Conservation (phyloP, 2,329 filamentous ascomycete species). For the Talaromyces funiculosus region DNA sequence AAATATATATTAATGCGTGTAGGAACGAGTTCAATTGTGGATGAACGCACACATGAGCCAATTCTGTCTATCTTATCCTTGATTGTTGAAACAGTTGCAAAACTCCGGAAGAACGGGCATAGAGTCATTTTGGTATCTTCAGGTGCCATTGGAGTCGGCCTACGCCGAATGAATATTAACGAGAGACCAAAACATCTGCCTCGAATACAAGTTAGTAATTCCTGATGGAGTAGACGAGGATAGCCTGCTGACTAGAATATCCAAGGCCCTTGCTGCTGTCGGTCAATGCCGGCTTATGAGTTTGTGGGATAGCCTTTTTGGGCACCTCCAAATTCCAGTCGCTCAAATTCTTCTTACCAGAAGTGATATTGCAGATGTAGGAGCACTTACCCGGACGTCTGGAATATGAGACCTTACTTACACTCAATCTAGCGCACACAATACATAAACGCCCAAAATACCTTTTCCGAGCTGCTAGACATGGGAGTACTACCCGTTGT, state of each 20-base stretch:
- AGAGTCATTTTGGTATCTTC: conserved; percentile 94
- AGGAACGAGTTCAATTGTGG: conserved; percentile 99
- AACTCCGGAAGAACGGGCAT: conserved; percentile 83
- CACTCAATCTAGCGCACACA: conserved; percentile 61
- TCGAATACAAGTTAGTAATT: conserved; percentile 62
- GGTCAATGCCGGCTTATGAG: conserved; percentile 93
- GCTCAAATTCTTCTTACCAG: conserved; percentile 91
- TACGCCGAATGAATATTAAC: conserved; percentile 82
- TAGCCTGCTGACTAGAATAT: neutral
- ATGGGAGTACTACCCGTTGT: conserved; percentile 98
- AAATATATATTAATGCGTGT: conserved; percentile 9
- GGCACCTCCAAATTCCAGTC: conserved; percentile 79
- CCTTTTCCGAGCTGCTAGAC: conserved; percentile 78
- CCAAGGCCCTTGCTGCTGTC: conserved; percentile 80
- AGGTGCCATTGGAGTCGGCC: conserved; percentile 88
- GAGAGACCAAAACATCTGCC: conserved; percentile 86
- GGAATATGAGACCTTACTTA: neutral
- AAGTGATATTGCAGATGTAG: conserved; percentile 90
- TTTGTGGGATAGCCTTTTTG: conserved; percentile 90
- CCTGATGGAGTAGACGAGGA: neutral
- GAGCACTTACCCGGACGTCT: neutral
- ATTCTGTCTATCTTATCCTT: conserved; percentile 82
- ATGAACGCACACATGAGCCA: conserved; percentile 91
- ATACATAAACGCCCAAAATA: conserved; percentile 96
- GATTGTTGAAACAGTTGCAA: conserved; percentile 90